Base-by-base conservation (phyloP, 208 protist genomes). In the Angomonas ambiguus region DNA sequence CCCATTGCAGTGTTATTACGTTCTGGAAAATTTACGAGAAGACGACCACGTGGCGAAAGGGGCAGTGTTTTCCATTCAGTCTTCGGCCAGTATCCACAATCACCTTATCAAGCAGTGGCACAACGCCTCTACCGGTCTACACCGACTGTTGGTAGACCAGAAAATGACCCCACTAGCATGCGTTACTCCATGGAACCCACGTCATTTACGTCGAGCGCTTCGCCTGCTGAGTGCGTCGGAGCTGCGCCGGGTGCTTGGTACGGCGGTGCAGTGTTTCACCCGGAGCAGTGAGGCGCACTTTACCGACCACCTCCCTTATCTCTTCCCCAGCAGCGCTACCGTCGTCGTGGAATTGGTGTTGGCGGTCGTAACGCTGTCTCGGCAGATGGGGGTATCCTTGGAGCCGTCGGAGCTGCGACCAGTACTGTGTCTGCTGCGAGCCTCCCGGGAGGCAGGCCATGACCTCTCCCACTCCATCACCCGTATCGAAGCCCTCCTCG, bases 71-170 rank as follows among this genome's bases (percentile, higher is more conserved):
- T 76, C 73, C 20, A 78, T 94, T 42, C 77, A 86, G 60, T 83
- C 81, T 22, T 77, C 82, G 0, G 71, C 83, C 0, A 79, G 72
- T 56, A 30, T 89, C 51, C 88, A 94, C 62, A 84, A 70, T 13
- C 85, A 85, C n/a, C 72, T 94, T 20, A 78, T 76, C 42, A 86
- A 89, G 60, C 88, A 94, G 67, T 94, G 81, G 78, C 88, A 92
- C 66, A 94, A 94, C 57, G 85, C 77, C 18, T 73, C 82, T 2
- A 62, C 58, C 13, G 85, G 83, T n/a, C 67, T 94, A 31, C 57
- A 63, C 30, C 31, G 38, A 34, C 55, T 92, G 0, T 62, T 92
- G 33, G 51, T n/a, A 8, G 27, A n/a, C 11, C 25, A 58, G 30
- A 25, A 3, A 4, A 33, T 6, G 28, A 4, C 20, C 2, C 25